Conservation (phyloP, 148 eudicot genomes). For the Vaccinium macrocarpon region DNA sequence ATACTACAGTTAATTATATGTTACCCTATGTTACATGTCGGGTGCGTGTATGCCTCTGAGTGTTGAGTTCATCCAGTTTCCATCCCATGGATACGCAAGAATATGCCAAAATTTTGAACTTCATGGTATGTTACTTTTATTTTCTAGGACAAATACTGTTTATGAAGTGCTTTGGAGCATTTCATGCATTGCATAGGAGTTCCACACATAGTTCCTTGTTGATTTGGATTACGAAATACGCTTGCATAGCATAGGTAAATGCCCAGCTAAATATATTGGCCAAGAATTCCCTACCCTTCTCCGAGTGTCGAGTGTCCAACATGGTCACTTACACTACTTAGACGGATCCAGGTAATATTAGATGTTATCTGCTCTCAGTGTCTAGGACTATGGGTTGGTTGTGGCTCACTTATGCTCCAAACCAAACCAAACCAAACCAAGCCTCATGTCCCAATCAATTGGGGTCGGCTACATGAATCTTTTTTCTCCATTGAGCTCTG, state of each 20-base stretch:
- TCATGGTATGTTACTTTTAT: not conserved
- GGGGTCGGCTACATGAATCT: too few relatives aligned
- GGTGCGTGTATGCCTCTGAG: not conserved
- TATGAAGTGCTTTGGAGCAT: not conserved
- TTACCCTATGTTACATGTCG: not conserved
- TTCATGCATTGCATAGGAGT: not conserved
- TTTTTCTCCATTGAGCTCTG: too few relatives aligned
- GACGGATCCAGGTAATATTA: not conserved
- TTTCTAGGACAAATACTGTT: not conserved
- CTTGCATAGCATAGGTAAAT: not conserved
- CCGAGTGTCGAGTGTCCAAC: not conserved
- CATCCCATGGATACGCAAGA: not conserved
- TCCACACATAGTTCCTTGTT: not conserved
- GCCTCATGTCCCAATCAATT: too few relatives aligned
- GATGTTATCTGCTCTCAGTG: not conserved
- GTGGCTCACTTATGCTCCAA: not conserved
- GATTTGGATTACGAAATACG: not conserved
- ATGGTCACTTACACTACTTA: not conserved
- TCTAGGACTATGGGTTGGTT: not conserved
- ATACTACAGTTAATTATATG: not conserved
- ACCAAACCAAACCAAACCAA: too few relatives aligned
- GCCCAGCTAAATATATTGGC: not conserved
- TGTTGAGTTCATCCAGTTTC: not conserved
- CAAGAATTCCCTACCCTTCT: not conserved
- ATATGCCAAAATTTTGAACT: not conserved